Conservation (phyloP, 306 rosid genomes). For the Elaeagnus macrophylla region DNA sequence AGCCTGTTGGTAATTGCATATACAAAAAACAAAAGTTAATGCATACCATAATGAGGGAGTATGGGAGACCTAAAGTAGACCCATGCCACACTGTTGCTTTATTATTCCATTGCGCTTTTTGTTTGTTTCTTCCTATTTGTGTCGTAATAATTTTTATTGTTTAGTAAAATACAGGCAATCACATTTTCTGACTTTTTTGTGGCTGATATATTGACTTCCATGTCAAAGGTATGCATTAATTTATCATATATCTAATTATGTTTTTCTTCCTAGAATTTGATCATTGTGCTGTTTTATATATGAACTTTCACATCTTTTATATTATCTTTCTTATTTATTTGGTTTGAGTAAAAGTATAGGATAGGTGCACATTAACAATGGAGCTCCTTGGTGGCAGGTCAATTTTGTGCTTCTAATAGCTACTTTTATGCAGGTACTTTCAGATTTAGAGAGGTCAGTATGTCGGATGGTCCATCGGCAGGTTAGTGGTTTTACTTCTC, state of each 20-base stretch:
- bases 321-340: not conserved
- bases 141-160: slow-evolving; percentile 16
- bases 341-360: not conserved
- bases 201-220: slow-evolving; percentile 96
- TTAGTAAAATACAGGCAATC: slow-evolving; percentile 66
- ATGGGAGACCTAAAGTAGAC: too few species aligned
- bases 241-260: slow-evolving; percentile 13
- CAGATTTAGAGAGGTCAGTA: slow-evolving; percentile 91
- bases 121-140: not conserved
- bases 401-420: slow-evolving; percentile 9
- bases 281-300: not conserved
- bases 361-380: not conserved
- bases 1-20: too few species aligned
- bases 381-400: too few species aligned
- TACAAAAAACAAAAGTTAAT: too few species aligned
- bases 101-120: not conserved
- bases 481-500: slow-evolving; percentile 32
- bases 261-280: slow-evolving; percentile 2
- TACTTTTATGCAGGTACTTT: slow-evolving; percentile 59
- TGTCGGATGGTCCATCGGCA: slow-evolving; percentile 96
- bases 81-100: too few species aligned
- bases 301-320: not conserved
- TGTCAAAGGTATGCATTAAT: slow-evolving; percentile 65
- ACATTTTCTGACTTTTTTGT: slow-evolving; percentile 85
- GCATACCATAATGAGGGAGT: too few species aligned